Evolutionary conservation across 176 grass and related monocot species (phyloP).

Genomic region (Oryza meyeriana): DNA sequence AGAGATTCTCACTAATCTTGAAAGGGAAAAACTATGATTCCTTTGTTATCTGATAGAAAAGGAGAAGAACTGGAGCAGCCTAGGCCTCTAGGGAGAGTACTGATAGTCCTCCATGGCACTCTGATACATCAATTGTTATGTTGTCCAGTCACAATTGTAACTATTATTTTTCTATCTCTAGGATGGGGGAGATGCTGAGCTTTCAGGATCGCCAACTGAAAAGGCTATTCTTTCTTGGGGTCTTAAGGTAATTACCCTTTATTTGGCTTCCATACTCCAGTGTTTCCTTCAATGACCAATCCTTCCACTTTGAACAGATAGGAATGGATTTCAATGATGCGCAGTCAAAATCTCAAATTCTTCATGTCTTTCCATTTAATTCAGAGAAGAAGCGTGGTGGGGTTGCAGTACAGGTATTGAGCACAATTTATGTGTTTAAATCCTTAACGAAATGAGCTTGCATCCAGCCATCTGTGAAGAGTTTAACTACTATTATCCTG

Average conservation of each 20-base stretch:
- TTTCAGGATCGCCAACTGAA: slow-evolving; percentile 89
- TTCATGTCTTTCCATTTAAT: slow-evolving; percentile 90
- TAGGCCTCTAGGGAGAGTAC: not conserved
- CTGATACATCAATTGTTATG: not conserved
- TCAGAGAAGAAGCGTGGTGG: slow-evolving; percentile 97
- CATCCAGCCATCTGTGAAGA: not conserved
- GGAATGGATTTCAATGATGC: slow-evolving; percentile 75
- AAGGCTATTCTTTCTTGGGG: slow-evolving; percentile 96
- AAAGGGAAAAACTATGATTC: too few species aligned
- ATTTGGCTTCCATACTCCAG: slow-evolving; percentile 18
- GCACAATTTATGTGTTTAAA: slow-evolving; percentile 10
- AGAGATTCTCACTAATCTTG: too few species aligned
- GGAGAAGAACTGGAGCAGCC: too few species aligned
- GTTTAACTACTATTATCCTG: not conserved
- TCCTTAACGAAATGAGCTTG: not conserved
- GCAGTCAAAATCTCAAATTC: slow-evolving; percentile 55
- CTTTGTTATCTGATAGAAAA: too few species aligned
- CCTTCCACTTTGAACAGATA: slow-evolving; percentile 50
- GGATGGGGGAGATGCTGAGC: slow-evolving; percentile 64
- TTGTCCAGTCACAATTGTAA: slow-evolving; percentile 3
- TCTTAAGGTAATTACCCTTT: slow-evolving; percentile 57
- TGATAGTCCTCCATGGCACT: slow-evolving; percentile 16
- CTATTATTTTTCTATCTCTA: slow-evolving; percentile 30
- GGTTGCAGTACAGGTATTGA: slow-evolving; percentile 73
- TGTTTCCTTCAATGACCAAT: slow-evolving; percentile 3